These are phyloP conservation scores for Ophiostoma sp. DNA, from an alignment of 2,329 filamentous ascomycete genomes.

Conservation along the genomic window DNA sequence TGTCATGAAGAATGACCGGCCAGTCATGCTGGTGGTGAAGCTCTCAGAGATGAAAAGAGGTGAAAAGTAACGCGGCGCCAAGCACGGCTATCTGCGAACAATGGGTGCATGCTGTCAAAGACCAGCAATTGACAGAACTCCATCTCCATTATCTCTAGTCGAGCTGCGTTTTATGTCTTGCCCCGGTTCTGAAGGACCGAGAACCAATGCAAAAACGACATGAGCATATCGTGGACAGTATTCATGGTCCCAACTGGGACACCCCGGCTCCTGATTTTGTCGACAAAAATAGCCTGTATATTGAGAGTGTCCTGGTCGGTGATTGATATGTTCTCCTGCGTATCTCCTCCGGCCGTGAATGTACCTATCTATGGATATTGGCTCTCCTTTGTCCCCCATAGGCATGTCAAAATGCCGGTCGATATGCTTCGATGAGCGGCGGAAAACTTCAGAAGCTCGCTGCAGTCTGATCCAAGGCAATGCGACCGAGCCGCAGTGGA, in stretches of 20 bases:
- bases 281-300: not conserved
- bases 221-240: conserved; percentile 14
- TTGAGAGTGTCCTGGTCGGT: not conserved
- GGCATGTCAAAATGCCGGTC: not conserved
- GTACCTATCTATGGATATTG: not conserved
- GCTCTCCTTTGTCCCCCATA: no score
- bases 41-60: conserved; percentile 13
- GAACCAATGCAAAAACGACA: conserved; percentile 19
- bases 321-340: not conserved
- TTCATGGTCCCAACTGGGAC: conserved; percentile 4
- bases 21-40: conserved; percentile 12
- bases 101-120: not conserved
- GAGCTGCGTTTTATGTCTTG: not conserved
- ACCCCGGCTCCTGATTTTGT: not conserved
- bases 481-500: not conserved
- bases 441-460: not conserved
- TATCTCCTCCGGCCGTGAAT: not conserved
- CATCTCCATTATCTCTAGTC: not conserved
- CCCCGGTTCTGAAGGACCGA: not conserved
- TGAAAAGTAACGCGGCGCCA: conserved; percentile 15
- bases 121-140: conserved; percentile 10
- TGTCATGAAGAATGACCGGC: conserved; percentile 16
- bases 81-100: not conserved
- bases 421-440: not conserved
- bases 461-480: not conserved